Evolutionary conservation across 306 rosid species (phyloP), one percentile per base, ranked within the genome.

Genomic region (Begonia peltatifolia): DNA sequence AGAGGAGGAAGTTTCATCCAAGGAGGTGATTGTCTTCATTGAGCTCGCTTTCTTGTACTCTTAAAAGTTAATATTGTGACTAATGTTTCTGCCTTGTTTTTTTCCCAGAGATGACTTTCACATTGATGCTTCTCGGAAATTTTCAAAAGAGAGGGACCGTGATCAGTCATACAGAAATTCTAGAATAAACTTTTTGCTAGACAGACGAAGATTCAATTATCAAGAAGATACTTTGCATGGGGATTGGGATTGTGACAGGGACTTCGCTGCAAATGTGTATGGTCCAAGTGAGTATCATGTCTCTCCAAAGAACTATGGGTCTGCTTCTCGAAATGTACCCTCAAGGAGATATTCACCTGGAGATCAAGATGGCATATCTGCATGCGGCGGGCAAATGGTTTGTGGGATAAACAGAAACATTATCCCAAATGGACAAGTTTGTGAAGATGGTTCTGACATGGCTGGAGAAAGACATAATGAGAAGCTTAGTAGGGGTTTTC

Each of bases 341-440:
- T 69, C 79, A 30, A 78, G 97, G 79, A 74, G 95, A 62, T 66
- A 75, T 44, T 85, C 95, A 42, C 85, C 94, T 4, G 71, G 79
- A 56, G 82, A 72, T 22, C 71, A 69, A 58, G 80, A 75, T 50
- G 74, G 52, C 12, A 48, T 58, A 16, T 47, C 60, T 41, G 42
- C 42, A 47, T 68, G 66, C 11, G 60, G 76, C 57, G 62, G 67
- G n/a, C 86, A 71, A 52, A 75, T 83, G 77, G 74, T 76, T 59
- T 75, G 69, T 42, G 72, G 92, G 61, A 75, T 76, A 57, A 72
- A 74, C 9, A 78, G 95, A 68, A 65, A 55, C 53, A 68, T 76
- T 53, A 80, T 89, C 63, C 87, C 94, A 25, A 59, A 54, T 70
- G 71, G 95, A 71, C 75, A 81, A 60, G 55, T 68, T 50, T 76